Evolutionary conservation across 106 monocot species (phyloP).

Genomic region (Allium sativum): DNA sequence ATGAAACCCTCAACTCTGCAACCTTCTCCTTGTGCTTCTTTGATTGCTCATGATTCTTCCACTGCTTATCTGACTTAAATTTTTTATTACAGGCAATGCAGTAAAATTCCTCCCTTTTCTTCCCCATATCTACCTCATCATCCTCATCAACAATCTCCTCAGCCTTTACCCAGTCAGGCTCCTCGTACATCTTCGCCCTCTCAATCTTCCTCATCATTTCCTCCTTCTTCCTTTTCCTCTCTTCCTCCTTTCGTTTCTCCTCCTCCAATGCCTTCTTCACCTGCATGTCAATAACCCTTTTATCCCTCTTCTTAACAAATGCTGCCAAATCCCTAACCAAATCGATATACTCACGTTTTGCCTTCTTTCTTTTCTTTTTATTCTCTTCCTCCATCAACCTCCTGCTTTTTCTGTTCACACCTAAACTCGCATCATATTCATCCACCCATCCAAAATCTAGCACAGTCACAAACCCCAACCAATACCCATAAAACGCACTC

Average conservation of each 20-base stretch:
- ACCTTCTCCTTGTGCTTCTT: conserved; percentile 93
- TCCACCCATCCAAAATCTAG: conserved; percentile 90
- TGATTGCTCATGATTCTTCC: conserved; percentile 98
- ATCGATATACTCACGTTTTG: conserved; percentile 80
- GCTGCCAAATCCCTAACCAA: conserved; percentile 62
- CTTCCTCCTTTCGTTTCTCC: conserved; percentile 45
- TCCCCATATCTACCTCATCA: conserved; percentile 19
- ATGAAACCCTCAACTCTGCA: conserved; percentile 40
- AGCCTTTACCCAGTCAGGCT: conserved; percentile 68
- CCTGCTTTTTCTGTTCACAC: conserved; percentile 48
- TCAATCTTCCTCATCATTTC: conserved; percentile 67
- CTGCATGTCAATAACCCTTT: conserved; percentile 71
- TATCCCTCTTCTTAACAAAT: conserved; percentile 95
- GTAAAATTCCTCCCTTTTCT: conserved; percentile 57
- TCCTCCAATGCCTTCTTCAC: conserved; percentile 61
- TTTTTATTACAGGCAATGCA: conserved; percentile 91
- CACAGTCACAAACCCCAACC: conserved; percentile 67
- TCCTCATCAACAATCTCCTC: conserved; percentile 16
- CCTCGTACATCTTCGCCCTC: conserved; percentile 52
- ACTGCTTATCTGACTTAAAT: conserved; percentile 95
- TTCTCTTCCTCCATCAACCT: conserved; percentile 95
- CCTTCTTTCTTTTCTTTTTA: conserved; percentile 72
- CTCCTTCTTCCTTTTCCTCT: conserved; percentile 66
- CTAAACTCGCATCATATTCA: conserved; percentile 50
- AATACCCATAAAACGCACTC: conserved; percentile 75